Conservation (phyloP, 306 rosid species). For the Glycine tomentella region DNA sequence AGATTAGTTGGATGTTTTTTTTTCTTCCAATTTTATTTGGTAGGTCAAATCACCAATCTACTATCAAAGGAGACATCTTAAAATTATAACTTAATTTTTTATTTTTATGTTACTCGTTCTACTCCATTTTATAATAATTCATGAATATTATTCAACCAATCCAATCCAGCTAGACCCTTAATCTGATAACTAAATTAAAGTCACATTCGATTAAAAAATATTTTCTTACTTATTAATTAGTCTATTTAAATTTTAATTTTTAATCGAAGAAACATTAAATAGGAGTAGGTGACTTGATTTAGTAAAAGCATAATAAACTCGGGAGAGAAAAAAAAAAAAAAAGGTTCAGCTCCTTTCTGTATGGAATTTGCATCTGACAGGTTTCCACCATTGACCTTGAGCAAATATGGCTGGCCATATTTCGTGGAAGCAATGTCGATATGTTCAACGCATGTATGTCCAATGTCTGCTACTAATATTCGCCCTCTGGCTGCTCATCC, state of each 20-base stretch:
- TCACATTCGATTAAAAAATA: too few species aligned
- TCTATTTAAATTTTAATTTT: too few species aligned
- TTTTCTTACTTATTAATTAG: too few species aligned
- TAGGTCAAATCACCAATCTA: too few species aligned
- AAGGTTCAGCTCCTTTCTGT: not conserved
- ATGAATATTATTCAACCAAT: too few species aligned
- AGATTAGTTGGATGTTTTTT: too few species aligned
- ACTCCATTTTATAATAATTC: too few species aligned
- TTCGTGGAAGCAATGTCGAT: not conserved
- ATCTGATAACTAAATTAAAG: too few species aligned
- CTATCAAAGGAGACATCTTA: not conserved
- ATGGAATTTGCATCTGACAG: not conserved
- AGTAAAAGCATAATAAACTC: not conserved
- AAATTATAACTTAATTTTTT: not conserved
- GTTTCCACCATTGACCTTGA: not conserved
- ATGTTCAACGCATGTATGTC: not conserved
- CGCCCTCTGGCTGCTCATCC: too few species aligned
- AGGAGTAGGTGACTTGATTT: not conserved
- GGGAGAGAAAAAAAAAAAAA: not conserved
- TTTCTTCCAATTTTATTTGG: too few species aligned
- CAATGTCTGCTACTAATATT: not conserved
- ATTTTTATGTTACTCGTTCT: not conserved
- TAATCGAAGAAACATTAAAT: too few species aligned
- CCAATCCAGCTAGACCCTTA: too few species aligned
- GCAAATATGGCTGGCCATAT: conserved; percentile 16